phyloP scores from a whole-genome alignment of 2,329 filamentous ascomycete species.

The Myriangium duriaei region DNA sequence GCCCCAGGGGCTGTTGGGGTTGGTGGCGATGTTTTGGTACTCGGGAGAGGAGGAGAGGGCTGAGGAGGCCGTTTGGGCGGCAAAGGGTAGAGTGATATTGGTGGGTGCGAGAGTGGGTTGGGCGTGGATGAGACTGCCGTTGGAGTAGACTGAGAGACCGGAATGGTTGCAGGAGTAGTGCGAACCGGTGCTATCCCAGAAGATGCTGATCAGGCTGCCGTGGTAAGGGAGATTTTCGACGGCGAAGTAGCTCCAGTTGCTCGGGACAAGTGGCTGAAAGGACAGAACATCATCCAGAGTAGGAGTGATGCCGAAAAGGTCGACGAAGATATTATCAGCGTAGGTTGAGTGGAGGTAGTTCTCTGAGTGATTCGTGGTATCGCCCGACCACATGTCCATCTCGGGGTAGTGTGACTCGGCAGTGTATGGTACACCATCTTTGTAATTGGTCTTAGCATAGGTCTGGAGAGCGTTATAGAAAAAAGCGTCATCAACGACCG shows the following conservation, averaged over 20 bases:
- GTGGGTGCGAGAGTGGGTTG: slow-evolving; percentile 11
- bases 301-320: slow-evolving; percentile 30
- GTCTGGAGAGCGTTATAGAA: slow-evolving; percentile 27
- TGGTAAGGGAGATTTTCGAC: slow-evolving; percentile 34
- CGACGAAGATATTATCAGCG: slow-evolving; percentile 34
- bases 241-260: slow-evolving; percentile 27
- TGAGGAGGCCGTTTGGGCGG: slow-evolving; percentile 11
- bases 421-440: slow-evolving; percentile 31
- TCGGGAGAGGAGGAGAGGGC: slow-evolving; percentile 14
- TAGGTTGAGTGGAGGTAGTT: slow-evolving; percentile 36
- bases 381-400: slow-evolving; percentile 25
- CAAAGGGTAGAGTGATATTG: slow-evolving; percentile 16
- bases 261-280: slow-evolving; percentile 30
- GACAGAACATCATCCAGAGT: slow-evolving; percentile 26
- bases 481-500: slow-evolving; percentile 25
- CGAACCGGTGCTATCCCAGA: slow-evolving; percentile 30
- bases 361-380: slow-evolving; percentile 28
- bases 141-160: slow-evolving; percentile 28
- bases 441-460: slow-evolving; percentile 31
- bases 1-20: slow-evolving; percentile 21
- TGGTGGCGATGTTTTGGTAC: slow-evolving; percentile 32
- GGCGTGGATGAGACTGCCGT: slow-evolving; percentile 23
- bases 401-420: slow-evolving; percentile 34
- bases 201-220: slow-evolving; percentile 28
- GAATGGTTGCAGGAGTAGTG: slow-evolving; percentile 22